Base-by-base conservation (phyloP, 2,329 filamentous ascomycete species). In the Paraphaeosphaeria sporulosa region DNA sequence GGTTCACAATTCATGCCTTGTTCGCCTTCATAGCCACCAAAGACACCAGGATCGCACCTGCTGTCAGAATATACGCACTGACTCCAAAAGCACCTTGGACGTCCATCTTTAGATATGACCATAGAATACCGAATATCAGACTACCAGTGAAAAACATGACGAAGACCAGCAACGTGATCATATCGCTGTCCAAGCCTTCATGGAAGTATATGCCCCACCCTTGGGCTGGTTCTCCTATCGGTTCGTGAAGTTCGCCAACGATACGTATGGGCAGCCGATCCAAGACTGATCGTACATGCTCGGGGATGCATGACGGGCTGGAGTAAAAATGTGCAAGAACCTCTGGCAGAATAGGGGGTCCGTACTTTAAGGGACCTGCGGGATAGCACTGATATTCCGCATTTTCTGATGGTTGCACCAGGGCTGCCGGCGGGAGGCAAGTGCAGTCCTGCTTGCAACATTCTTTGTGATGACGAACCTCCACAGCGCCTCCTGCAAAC, bases 181-280 rank as follows among this genome's bases (percentile, higher is more conserved):
- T 56, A 19, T 67, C 65, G 19, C 57, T 43, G 44, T 72, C 64
- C 62, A 62, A 68, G 4, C 64, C 68, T 48, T 74, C 70, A 17
- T 66, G 34, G 34, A 67, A 71, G 44, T 72, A 69, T 2, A 69
- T 64, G 6, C 70, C 68, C 70, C 68, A 72, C 7, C 69, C 70
- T n/a, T 68, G 62, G n/a, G 65, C 66, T 7, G 68, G 66, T 21
- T 70, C 51, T 5, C 63, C 65, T 15, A 55, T 40, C n/a, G 58
- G 32, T 2, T 60, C 69, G 5, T 58, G 54, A 12, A 74, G 60
- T 30, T 66, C 52, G 4, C 70, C 67, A 25, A 59, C 61, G 0
- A 57, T 67, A 4, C 68, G 65, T 50, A 68, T 74, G 1, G 70
- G 69, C 2, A 73, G 46, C 36, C 67, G 69, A 27, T 66, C 46